Conservation (phyloP, 2,329 filamentous ascomycete genomes). For the Pseudogymnoascus sp. region DNA sequence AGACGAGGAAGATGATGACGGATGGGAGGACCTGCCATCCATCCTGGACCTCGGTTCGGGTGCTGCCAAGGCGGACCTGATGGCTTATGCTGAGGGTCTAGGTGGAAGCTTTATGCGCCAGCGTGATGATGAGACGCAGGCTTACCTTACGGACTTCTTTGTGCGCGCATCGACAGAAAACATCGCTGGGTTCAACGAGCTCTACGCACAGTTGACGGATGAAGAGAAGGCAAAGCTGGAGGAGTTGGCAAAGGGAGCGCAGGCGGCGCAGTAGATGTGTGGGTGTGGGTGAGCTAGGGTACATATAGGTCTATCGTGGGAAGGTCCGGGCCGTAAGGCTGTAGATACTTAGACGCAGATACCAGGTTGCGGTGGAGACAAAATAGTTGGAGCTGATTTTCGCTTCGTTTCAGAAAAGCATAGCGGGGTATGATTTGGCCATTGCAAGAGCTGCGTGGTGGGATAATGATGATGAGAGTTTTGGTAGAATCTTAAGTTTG, state of each 20-base stretch:
- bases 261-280: not conserved
- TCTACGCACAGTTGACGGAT: slow-evolving; percentile 30
- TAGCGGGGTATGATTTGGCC: slow-evolving; percentile 2
- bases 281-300: not conserved
- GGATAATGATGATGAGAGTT: not conserved
- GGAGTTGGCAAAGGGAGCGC: slow-evolving; percentile 25
- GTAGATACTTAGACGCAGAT: slow-evolving; percentile 5
- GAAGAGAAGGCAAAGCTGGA: slow-evolving; percentile 43
- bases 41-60: slow-evolving; percentile 68
- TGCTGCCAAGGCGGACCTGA: slow-evolving; percentile 65
- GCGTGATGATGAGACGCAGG: slow-evolving; percentile 84
- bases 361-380: not conserved
- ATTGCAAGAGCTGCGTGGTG: slow-evolving; percentile 9
- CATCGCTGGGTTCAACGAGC: slow-evolving; percentile 31
- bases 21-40: slow-evolving; percentile 76
- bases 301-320: not conserved
- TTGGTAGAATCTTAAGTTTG: not conserved
- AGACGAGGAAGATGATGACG: slow-evolving; percentile 66
- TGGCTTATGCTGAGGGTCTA: slow-evolving; percentile 62
- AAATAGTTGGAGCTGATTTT: slow-evolving; percentile 1
- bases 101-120: slow-evolving; percentile 50
- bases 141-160: slow-evolving; percentile 79
- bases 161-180: slow-evolving; percentile 33
- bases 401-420: slow-evolving; percentile 6
- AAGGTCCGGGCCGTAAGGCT: not conserved